A percentile compares a stretch with the other conserved stretches of the same genome.
Evolutionary conservation across 371 early-diverging fungal genomes (phyloP).

Genomic region (Lichtheimia ornata): DNA sequence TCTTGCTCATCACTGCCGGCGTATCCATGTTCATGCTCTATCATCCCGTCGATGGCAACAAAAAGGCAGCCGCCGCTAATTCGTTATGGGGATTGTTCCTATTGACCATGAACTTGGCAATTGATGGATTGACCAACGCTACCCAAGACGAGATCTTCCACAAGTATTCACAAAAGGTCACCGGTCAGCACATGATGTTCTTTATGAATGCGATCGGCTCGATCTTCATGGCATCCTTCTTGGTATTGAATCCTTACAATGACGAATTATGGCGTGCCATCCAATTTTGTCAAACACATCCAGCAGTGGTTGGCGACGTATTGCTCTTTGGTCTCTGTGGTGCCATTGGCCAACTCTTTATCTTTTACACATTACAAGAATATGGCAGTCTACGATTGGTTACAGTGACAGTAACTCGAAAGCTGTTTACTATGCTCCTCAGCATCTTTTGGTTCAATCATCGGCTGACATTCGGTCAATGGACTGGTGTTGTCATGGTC

Average conservation of each 20-base stretch:
- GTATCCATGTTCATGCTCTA: constrained; percentile 93
- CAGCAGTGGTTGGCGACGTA: constrained; percentile 82
- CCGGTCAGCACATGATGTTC: constrained; percentile 97
- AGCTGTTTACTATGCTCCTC: constrained; percentile 93
- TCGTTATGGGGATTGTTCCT: constrained; percentile 82
- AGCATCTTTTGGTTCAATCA: constrained; percentile 91
- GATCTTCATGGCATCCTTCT: constrained; percentile 67
- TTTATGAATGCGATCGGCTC: constrained; percentile 91
- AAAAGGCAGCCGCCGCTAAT: constrained; percentile 43
- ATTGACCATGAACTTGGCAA: constrained; percentile 79
- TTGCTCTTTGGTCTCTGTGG: constrained; percentile 89
- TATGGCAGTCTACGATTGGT: constrained; percentile 92
- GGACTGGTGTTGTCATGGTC: constrained; percentile 85
- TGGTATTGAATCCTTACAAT: constrained; percentile 69
- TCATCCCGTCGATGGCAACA: constrained; percentile 55
- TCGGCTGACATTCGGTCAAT: constrained; percentile 76
- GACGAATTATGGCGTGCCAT: constrained; percentile 81
- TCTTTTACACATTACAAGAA: constrained; percentile 91
- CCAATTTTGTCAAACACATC: constrained; percentile 75
- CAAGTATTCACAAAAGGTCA: constrained; percentile 60
- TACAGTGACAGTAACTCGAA: constrained; percentile 95
- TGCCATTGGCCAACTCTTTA: constrained; percentile 96
- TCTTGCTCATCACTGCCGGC: constrained; percentile 84
- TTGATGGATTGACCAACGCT: constrained; percentile 98
- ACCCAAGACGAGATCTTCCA: constrained; percentile 95